Evolutionary conservation across 2,329 filamentous ascomycete species (phyloP), one percentile per base, ranked within the genome.

Genomic region (Sarocladium kiliense): DNA sequence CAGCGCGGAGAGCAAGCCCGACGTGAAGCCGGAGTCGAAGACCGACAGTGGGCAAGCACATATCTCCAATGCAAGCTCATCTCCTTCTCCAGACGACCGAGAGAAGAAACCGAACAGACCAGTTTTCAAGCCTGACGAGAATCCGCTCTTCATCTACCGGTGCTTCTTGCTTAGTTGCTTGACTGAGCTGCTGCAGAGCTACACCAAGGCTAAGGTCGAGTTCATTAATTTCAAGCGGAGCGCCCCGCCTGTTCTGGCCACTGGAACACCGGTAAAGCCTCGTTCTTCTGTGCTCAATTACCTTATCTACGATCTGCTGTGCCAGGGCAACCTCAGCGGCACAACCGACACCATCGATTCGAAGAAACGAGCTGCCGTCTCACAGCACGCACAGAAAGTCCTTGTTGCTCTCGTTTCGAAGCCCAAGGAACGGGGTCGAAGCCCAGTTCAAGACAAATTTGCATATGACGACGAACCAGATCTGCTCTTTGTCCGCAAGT

Each of bases 211-310:
- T 9, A 99, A 99, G 77, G 84, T 99, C 42, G 95, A 99, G 68
- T 97, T 99, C 68, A 97, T 99, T 76, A 97, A 97, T 70, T 99
- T 97, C 74, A 97, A 95, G 61, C 87, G 93, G 58, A 96, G 92
- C 66, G 87, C 90, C 6, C 89, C 91, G 54, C 90, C 93, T 47
- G 47, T 27, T 18, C 81, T 91, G 44, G 87, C 90, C 62, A 87
- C 87, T 11, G 86, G 85, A 54, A 97, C 94, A 1, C 94, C 94
- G 4, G 92, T 95, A 16, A 97, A 97, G 71, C 94, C 94, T 55
- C 86, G 94, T 39, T 92, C 93, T 11, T 91, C 89, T 59, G 88
- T 97, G 42, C 77, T 99, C 59, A 97, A 97, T 69, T 99, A 99
- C 65, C 79, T 99, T 34, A 82, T 99, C 50, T 91, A 89, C 62